phyloP scores from a whole-genome alignment of 129 eudicot genomes.

The Lactuca saligna region DNA sequence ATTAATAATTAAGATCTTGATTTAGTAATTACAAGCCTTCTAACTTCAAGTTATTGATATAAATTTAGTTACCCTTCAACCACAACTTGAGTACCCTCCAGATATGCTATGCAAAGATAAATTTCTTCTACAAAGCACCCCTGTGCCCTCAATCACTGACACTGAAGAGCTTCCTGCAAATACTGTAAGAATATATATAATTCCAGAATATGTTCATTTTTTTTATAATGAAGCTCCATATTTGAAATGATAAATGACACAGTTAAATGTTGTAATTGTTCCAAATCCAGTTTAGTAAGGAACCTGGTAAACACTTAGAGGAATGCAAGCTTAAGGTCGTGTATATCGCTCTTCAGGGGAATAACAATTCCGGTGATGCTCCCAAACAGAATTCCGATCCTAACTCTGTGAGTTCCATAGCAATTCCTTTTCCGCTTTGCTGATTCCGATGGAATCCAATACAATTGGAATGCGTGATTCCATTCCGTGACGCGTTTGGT shows the following conservation, averaged over 20 bases:
- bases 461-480: not conserved
- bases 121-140: constrained; percentile 82
- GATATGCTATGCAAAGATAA: constrained; percentile 92
- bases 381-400: constrained; percentile 34
- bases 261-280: constrained; percentile 9
- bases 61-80: constrained; percentile 79
- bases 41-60: constrained; percentile 24
- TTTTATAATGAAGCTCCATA: not conserved
- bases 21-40: constrained; percentile 10
- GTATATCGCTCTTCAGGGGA: constrained; percentile 42
- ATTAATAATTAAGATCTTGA: not conserved
- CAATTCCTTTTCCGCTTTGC: constrained; percentile 7
- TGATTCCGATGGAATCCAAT: not conserved
- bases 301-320: constrained; percentile 61
- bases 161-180: constrained; percentile 71
- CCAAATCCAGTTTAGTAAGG: constrained; percentile 62
- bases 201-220: not conserved
- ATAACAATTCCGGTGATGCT: constrained; percentile 33
- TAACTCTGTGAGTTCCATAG: constrained; percentile 46
- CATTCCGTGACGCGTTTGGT: not conserved
- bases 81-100: constrained; percentile 77
- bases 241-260: constrained; percentile 12
- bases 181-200: constrained; percentile 48
- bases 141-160: constrained; percentile 55
- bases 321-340: constrained; percentile 80